phyloP scores from a whole-genome alignment of 2,329 filamentous ascomycete species.

The Xylaria digitata region DNA sequence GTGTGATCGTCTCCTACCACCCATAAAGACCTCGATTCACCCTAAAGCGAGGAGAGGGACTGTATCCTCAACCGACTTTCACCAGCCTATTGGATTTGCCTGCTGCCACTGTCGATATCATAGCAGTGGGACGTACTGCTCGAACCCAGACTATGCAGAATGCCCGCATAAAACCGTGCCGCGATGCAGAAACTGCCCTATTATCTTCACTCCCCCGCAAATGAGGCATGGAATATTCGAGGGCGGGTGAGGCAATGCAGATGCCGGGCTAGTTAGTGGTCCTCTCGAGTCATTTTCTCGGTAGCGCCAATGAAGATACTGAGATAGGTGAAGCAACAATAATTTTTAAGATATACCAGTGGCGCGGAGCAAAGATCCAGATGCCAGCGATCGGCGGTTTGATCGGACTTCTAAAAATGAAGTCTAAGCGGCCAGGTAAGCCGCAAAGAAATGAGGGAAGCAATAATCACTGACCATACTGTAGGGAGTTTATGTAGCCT shows the following conservation, averaged over 20 bases:
- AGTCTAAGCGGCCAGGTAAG: not conserved
- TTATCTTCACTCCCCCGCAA: slow-evolving; percentile 41
- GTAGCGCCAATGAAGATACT: not conserved
- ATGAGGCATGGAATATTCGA: slow-evolving; percentile 1
- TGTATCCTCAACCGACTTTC: slow-evolving; percentile 9
- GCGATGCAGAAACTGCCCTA: slow-evolving; percentile 43
- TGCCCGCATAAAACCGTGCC: slow-evolving; percentile 43
- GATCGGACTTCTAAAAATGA: not conserved
- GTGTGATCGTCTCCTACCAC: not conserved
- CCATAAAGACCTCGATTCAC: not conserved
- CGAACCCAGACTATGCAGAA: slow-evolving; percentile 41
- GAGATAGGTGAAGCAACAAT: not conserved
- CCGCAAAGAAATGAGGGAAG: not conserved
- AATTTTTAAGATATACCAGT: not conserved
- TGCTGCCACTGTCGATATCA: slow-evolving; percentile 45
- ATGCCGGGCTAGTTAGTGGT: not conserved
- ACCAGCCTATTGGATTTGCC: slow-evolving; percentile 48
- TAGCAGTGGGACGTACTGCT: slow-evolving; percentile 45
- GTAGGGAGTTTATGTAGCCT: not conserved
- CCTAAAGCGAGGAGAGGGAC: not conserved
- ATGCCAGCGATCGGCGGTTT: not conserved
- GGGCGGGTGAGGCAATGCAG: not conserved
- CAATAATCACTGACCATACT: not conserved
- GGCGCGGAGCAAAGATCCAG: not conserved
- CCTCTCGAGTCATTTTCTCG: not conserved